Conservation (phyloP, 2,329 filamentous ascomycete species). For the Hymenoscyphus infarciens region DNA sequence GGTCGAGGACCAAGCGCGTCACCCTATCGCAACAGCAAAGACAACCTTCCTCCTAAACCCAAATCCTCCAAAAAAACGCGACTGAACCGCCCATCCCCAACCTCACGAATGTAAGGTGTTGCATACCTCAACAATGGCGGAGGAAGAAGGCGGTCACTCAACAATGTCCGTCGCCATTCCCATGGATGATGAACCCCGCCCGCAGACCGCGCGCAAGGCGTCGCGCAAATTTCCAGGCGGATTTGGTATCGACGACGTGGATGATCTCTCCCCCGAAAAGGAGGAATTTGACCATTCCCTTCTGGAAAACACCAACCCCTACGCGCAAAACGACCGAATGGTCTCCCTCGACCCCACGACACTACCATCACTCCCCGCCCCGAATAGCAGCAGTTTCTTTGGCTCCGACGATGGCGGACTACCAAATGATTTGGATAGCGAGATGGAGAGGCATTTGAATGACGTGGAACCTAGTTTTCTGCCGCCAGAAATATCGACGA, state of each 20-base stretch:
- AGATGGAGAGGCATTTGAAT: slow-evolving; percentile 46
- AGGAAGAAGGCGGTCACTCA: slow-evolving; percentile 27
- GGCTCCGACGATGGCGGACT: slow-evolving; percentile 29
- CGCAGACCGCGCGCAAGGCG: slow-evolving; percentile 30
- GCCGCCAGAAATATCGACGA: slow-evolving; percentile 51
- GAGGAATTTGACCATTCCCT: slow-evolving; percentile 26
- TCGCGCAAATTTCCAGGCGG: slow-evolving; percentile 29
- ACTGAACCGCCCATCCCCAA: background rate
- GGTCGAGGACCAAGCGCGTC: slow-evolving; percentile 22
- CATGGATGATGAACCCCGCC: slow-evolving; percentile 21
- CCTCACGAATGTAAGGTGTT: slow-evolving; percentile 29
- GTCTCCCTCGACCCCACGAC: slow-evolving; percentile 26
- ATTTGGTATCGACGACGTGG: slow-evolving; percentile 29
- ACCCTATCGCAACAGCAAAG: slow-evolving; percentile 6
- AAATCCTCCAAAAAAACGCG: slow-evolving; percentile 3
- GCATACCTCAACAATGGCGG: slow-evolving; percentile 30
- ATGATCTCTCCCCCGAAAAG: slow-evolving; percentile 29
- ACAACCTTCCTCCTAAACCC: background rate
- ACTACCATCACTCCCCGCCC: slow-evolving; percentile 29
- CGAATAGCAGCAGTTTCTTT: slow-evolving; percentile 30
- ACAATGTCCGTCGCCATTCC: slow-evolving; percentile 17
- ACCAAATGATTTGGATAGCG: slow-evolving; percentile 24
- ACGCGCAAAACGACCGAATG: slow-evolving; percentile 23
- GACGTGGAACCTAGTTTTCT: slow-evolving; percentile 66
- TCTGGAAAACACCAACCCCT: slow-evolving; percentile 20